Conservation (phyloP, 345 rosid species). For the Melastoma malabathricum region DNA sequence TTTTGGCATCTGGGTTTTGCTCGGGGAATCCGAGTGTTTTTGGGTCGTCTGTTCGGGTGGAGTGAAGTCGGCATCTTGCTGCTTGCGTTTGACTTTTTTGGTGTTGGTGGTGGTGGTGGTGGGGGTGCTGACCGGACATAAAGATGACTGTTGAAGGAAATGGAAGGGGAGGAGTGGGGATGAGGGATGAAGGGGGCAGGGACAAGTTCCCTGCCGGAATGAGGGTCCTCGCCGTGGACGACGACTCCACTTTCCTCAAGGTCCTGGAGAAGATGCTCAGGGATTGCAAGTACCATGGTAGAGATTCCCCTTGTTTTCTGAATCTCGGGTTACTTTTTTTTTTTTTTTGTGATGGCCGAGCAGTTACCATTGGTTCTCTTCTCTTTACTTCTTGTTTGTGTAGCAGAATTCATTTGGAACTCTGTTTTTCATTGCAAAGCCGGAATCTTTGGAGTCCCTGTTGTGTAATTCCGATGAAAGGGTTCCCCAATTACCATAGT, state of each 20-base stretch:
- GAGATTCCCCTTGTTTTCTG: slow-evolving; percentile 1
- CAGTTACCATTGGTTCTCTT: background rate
- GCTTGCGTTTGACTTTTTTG: too few relatives aligned
- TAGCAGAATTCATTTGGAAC: too few relatives aligned
- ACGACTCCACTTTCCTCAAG: slow-evolving; percentile 26
- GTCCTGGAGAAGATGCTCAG: slow-evolving; percentile 25
- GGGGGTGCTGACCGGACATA: too few relatives aligned
- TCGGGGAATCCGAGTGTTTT: too few relatives aligned
- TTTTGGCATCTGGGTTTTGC: too few relatives aligned
- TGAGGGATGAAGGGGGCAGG: slow-evolving; percentile 5
- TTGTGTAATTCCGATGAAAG: background rate
- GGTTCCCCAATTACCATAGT: too few relatives aligned
- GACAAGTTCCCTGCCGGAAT: slow-evolving; percentile 22
- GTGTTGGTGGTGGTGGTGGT: too few relatives aligned
- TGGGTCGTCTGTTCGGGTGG: too few relatives aligned
- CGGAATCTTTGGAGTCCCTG: background rate
- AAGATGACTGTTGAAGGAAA: slow-evolving; percentile 17
- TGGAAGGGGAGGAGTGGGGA: background rate
- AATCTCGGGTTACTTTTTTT: background rate
- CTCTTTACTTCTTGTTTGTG: too few relatives aligned
- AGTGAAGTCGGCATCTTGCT: too few relatives aligned
- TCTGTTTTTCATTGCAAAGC: background rate
- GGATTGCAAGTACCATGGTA: slow-evolving; percentile 35
- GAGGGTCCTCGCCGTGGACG: slow-evolving; percentile 36
- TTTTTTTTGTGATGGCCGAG: too few relatives aligned